A percentile compares a stretch with the other conserved stretches of the same genome.
Conservation (phyloP, 768 basidiomycete species). For the Infundibulicybe gibba region DNA sequence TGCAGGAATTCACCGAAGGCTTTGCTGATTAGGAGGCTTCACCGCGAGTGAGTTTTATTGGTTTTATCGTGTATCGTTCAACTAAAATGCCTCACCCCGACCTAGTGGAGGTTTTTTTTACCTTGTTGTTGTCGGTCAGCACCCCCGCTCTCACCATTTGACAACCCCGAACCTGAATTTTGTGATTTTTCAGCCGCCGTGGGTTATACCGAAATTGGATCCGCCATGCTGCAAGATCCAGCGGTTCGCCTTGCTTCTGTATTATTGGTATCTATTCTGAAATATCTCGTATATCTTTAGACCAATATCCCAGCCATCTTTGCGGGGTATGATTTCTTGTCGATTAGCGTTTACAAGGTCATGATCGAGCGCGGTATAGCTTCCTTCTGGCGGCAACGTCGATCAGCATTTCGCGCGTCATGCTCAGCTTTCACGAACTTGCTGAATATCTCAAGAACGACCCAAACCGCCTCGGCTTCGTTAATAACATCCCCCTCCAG, state of each 20-base stretch:
- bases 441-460: conserved; percentile 7
- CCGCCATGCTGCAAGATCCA: conserved; percentile 6
- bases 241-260: conserved; percentile 2
- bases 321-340: conserved; percentile 2
- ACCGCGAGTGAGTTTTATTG: conserved; percentile 5
- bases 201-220: conserved; percentile 12
- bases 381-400: conserved; percentile 8
- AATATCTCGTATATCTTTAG: not conserved
- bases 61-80: not conserved
- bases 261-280: not conserved
- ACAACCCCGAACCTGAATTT: not conserved
- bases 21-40: conserved; percentile 7
- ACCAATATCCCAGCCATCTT: conserved; percentile 10
- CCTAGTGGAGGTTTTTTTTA: conserved; percentile 10
- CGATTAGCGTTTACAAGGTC: not conserved
- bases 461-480: conserved; percentile 8
- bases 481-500: conserved; percentile 7
- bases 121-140: conserved; percentile 8
- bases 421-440: conserved; percentile 11
- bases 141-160: not conserved
- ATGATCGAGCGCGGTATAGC: not conserved
- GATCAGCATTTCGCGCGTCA: conserved; percentile 11
- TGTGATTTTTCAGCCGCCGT: not conserved
- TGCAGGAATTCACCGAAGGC: conserved; percentile 9
- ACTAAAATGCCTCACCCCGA: not conserved